Evolutionary conservation across 2,329 filamentous ascomycete species (phyloP).

Genomic region (Xylogone sp.): DNA sequence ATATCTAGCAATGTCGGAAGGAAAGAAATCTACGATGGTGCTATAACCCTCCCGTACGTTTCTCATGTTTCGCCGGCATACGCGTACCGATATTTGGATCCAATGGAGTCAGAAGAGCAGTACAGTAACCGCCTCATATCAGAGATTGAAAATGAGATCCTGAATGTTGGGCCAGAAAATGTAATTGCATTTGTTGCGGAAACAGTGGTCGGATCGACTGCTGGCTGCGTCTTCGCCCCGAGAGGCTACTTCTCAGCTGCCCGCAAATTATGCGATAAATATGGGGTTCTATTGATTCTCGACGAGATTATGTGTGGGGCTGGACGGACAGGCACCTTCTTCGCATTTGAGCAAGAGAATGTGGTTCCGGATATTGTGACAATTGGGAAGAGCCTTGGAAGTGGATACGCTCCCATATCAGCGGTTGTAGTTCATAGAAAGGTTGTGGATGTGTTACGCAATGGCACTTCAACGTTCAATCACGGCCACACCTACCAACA

Average conservation of each 20-base stretch:
- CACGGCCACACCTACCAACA: conserved; percentile 49
- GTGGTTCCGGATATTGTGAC: conserved; percentile 59
- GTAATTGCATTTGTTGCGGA: conserved; percentile 64
- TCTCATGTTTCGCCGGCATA: conserved; percentile 57
- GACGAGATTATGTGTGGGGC: conserved; percentile 65
- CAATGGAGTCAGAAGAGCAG: conserved; percentile 42
- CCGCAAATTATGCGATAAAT: conserved; percentile 58
- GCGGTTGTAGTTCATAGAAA: conserved; percentile 48
- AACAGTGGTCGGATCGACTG: conserved; percentile 61
- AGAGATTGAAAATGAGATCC: conserved; percentile 59
- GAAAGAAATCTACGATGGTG: conserved; percentile 50
- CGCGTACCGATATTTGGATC: conserved; percentile 49
- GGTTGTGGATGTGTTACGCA: conserved; percentile 36
- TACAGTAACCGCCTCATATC: conserved; percentile 52
- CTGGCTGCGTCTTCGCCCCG: conserved; percentile 63
- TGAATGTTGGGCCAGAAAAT: conserved; percentile 50
- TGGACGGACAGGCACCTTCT: conserved; percentile 44
- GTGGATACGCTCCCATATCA: conserved; percentile 57
- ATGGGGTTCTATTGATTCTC: conserved; percentile 67
- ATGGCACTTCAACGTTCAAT: conserved; percentile 6
- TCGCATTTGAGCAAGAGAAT: conserved; percentile 48
- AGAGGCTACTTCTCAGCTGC: conserved; percentile 66
- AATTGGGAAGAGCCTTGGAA: conserved; percentile 60
- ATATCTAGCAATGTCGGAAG: conserved; percentile 53
- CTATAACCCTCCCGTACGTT: conserved; percentile 46